A percentile compares a stretch with the other conserved stretches of the same genome.
Evolutionary conservation across 768 basidiomycete genomes (phyloP).

Genomic region (Suillus hirtellus): DNA sequence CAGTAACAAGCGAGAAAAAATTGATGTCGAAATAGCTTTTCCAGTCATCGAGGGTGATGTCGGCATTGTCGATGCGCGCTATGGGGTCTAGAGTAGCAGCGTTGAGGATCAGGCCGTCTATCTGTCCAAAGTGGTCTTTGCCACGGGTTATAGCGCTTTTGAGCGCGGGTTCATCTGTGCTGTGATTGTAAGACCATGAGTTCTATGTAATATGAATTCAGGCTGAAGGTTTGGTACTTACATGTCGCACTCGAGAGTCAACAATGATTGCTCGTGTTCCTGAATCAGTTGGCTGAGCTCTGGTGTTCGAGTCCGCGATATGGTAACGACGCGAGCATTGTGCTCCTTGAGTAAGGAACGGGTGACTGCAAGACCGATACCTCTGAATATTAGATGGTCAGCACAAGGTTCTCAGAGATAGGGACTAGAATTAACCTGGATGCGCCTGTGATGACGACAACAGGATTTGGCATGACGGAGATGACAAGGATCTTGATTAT

Average conservation of each 20-base stretch:
- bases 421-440: constrained; percentile 54
- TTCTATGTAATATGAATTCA: neutral
- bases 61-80: constrained; percentile 52
- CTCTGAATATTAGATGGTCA: constrained; percentile 37
- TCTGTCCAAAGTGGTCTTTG: constrained; percentile 51
- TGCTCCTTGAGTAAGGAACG: constrained; percentile 62
- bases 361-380: constrained; percentile 81
- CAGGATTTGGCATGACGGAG: constrained; percentile 41
- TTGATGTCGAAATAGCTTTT: constrained; percentile 80
- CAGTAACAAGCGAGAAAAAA: constrained; percentile 79
- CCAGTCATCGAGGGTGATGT: constrained; percentile 59
- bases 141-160: constrained; percentile 55
- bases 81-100: constrained; percentile 80
- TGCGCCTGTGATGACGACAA: constrained; percentile 83
- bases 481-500: neutral
- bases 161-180: constrained; percentile 58
- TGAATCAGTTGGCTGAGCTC: constrained; percentile 56
- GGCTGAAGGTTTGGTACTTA: constrained; percentile 40
- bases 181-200: constrained; percentile 29
- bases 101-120: constrained; percentile 83
- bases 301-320: constrained; percentile 70
- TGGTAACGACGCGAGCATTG: constrained; percentile 68
- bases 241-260: constrained; percentile 73
- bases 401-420: constrained; percentile 6
- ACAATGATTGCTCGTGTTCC: constrained; percentile 41